Evolutionary conservation across 495 filamentous ascomycete genomes (phyloP).

Genomic region (Penicillium steckii): DNA sequence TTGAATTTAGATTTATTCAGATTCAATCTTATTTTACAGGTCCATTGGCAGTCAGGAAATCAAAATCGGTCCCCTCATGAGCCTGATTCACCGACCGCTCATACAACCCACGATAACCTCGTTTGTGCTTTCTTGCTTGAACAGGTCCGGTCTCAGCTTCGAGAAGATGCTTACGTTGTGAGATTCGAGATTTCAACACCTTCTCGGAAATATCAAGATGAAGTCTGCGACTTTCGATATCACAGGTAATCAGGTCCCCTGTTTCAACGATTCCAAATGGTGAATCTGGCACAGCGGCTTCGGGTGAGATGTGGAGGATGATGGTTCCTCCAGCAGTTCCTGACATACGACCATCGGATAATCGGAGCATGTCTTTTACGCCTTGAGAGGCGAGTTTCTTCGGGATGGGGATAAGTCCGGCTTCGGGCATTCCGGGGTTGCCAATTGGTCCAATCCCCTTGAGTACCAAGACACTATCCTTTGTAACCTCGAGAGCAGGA

Average conservation of each 20-base stretch:
- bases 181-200: conserved; percentile 42
- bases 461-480: conserved; percentile 57
- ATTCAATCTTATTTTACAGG: neutral
- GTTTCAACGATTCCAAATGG: conserved; percentile 59
- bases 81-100: conserved; percentile 64
- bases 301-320: conserved; percentile 64
- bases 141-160: conserved; percentile 24
- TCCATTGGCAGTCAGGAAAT: conserved; percentile 56
- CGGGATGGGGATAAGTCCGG: conserved; percentile 63
- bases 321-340: conserved; percentile 69
- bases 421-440: conserved; percentile 69
- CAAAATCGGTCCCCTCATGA: conserved; percentile 63
- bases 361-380: conserved; percentile 62
- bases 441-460: conserved; percentile 63
- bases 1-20: no score
- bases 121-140: conserved; percentile 35
- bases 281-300: conserved; percentile 54
- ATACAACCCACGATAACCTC: conserved; percentile 66
- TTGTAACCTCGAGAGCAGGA: conserved; percentile 48
- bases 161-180: conserved; percentile 26
- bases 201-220: conserved; percentile 48
- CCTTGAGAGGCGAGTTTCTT: conserved; percentile 58
- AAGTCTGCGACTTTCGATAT: conserved; percentile 46
- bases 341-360: conserved; percentile 67
- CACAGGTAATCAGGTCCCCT: conserved; percentile 56